phyloP scores from a whole-genome alignment of 23 red algal species.

The Rhodosorus marinus region DNA sequence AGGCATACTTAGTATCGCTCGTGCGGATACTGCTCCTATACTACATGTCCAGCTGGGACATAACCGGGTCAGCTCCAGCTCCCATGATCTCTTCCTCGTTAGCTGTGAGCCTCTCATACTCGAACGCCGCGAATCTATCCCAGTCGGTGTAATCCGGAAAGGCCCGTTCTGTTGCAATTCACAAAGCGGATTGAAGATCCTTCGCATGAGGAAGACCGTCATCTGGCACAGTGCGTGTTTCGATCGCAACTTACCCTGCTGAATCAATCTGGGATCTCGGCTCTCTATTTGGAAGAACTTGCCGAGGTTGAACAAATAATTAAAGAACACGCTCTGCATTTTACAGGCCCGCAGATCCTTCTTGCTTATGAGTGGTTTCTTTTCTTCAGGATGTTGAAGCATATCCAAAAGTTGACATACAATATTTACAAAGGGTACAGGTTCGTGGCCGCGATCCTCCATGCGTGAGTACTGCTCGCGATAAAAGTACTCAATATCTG shows the following conservation, averaged over 20 bases:
- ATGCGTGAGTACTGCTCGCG: constrained; percentile 92
- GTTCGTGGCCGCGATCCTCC: constrained; percentile 96
- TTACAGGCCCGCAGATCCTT: constrained; percentile 41
- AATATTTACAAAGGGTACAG: constrained; percentile 79
- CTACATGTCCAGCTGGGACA: too few relatives aligned
- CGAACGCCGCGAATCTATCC: constrained; percentile 93
- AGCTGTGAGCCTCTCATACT: constrained; percentile 81
- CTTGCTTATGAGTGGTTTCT: constrained; percentile 53
- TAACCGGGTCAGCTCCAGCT: too few relatives aligned
- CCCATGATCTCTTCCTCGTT: constrained; percentile 97
- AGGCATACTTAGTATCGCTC: too few relatives aligned
- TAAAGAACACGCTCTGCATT: constrained; percentile 89
- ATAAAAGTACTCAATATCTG: constrained; percentile 95
- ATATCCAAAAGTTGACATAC: constrained; percentile 98
- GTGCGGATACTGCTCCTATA: too few relatives aligned
- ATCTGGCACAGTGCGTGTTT: too few relatives aligned
- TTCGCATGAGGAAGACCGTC: too few relatives aligned
- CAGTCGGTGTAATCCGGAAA: constrained; percentile 88
- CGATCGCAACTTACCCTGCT: too few relatives aligned
- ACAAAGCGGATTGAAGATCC: too few relatives aligned
- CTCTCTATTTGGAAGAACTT: constrained; percentile 97
- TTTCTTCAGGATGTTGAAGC: constrained; percentile 52
- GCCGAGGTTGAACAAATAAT: constrained; percentile 96
- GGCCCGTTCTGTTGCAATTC: too few relatives aligned
- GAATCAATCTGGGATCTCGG: constrained; percentile 67